Evolutionary conservation across 371 early-diverging fungal genomes (phyloP), one percentile per base, ranked within the genome.

Genomic region (Actinomortierella ambigua): DNA sequence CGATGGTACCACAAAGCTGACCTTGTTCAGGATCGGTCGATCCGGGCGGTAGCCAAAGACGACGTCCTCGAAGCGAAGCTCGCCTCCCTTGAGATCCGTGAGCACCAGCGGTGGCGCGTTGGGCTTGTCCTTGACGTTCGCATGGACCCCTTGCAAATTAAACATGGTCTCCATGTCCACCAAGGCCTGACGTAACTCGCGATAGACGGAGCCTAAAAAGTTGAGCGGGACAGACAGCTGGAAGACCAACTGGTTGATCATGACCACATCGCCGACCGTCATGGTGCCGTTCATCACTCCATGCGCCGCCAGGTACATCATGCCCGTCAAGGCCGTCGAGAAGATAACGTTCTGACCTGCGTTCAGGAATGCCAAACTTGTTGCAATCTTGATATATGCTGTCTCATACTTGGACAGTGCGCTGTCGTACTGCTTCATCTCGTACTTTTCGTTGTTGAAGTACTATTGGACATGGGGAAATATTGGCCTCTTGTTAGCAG

Each of bases 151-250:
- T 51, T 90, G 89, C 29, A 98, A 82, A 42, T 88, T 84, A 66
- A 98, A 96, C 87, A 98, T 87, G 41, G 91, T 85, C 51, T 96
- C 96, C 97, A 98, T 97, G 68, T 98, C 99, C 50, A 95, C 88
- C 47, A 98, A 79, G 1, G 91, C 88, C 78, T 98, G 98, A 39
- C 91, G 86, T 26, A 95, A 85, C 77, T 97, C 98, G 55, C 99
- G 86, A 68, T 98, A 98, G 5, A 97, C 96, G 13, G 94, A 92
- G n/a, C 99, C 99, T 69, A 98, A 77, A 76, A 98, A 98, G 82
- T 97, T 96, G 46, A 98, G 85, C 17, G 98, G 98, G 78, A 96
- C 81, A 0, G 95, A 93, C 4, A 96, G 81, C 67, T 96, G 96
- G 69, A 98, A 97, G 20, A 98, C 92, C 22, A 97, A 87, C 22